These are phyloP conservation scores for Talaromyces proteolyticus DNA, from an alignment of 495 filamentous ascomycete species.

Conservation along the genomic window DNA sequence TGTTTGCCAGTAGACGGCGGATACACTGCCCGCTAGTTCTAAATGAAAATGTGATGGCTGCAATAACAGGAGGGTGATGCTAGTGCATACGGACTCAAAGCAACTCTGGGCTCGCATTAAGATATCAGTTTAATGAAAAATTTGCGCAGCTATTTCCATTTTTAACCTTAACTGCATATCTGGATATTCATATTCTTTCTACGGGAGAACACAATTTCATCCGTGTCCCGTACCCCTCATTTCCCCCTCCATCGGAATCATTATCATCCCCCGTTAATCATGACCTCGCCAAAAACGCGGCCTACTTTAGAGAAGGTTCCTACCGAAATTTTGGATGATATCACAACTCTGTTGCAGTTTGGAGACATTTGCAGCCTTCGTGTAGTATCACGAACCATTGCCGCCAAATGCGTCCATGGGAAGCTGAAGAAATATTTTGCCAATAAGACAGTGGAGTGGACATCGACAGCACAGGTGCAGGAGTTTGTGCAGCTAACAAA, in stretches of 20 bases:
- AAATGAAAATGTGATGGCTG: no score
- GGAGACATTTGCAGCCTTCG: background rate
- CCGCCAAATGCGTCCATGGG: background rate
- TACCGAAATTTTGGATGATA: background rate
- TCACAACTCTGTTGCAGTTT: background rate
- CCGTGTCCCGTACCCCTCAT: conserved; percentile 3
- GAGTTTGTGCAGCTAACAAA: background rate
- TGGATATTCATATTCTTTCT: no score
- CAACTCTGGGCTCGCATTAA: no score
- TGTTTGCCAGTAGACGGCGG: conserved; percentile 34
- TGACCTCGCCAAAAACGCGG: background rate
- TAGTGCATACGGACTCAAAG: no score
- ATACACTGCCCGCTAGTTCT: background rate
- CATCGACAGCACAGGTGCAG: background rate
- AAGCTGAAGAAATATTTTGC: background rate
- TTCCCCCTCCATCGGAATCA: background rate
- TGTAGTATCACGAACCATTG: background rate
- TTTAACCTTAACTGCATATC: no score
- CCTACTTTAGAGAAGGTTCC: background rate
- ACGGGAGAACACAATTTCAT: no score
- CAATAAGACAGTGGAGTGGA: background rate
- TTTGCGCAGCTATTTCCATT: no score
- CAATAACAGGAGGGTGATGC: no score
- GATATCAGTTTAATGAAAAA: no score
- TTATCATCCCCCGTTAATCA: background rate